Evolutionary conservation across 768 basidiomycete genomes (phyloP).

Genomic region (Suillus subluteus): DNA sequence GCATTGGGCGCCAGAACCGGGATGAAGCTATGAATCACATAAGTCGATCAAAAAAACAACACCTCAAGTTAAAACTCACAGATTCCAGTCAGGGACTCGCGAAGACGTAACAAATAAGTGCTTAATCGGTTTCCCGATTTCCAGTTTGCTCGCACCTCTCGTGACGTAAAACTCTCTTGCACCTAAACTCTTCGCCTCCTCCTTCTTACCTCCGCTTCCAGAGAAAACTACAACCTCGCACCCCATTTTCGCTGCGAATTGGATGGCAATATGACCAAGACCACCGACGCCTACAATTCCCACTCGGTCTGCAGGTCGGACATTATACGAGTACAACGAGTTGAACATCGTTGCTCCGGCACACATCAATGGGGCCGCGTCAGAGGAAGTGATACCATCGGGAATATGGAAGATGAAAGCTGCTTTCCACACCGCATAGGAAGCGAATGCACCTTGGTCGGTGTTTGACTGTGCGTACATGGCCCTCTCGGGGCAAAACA

Average conservation of each 20-base stretch:
- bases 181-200: constrained; percentile 36
- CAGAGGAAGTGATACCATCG: constrained; percentile 30
- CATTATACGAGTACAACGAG: constrained; percentile 26
- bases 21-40: constrained; percentile 22
- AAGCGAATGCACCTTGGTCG: constrained; percentile 40
- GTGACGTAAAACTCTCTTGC: constrained; percentile 41
- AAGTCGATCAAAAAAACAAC: not conserved
- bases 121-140: constrained; percentile 30
- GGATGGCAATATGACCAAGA: constrained; percentile 42
- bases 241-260: constrained; percentile 44
- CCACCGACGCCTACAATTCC: constrained; percentile 40
- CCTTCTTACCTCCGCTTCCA: constrained; percentile 34
- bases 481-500: constrained; percentile 27
- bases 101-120: constrained; percentile 38
- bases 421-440: constrained; percentile 39
- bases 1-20: constrained; percentile 30
- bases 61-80: constrained; percentile 24
- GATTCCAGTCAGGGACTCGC: constrained; percentile 31
- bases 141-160: constrained; percentile 27
- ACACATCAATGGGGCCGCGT: constrained; percentile 42
- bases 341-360: constrained; percentile 39
- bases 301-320: constrained; percentile 36
- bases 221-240: constrained; percentile 42
- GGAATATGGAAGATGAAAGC: constrained; percentile 40
- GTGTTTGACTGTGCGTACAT: constrained; percentile 30